Percentiles rank a stretch among this genome's conserved stretches.
Conservation (phyloP, 768 basidiomycete genomes). For the Cytidiella melzeri region DNA sequence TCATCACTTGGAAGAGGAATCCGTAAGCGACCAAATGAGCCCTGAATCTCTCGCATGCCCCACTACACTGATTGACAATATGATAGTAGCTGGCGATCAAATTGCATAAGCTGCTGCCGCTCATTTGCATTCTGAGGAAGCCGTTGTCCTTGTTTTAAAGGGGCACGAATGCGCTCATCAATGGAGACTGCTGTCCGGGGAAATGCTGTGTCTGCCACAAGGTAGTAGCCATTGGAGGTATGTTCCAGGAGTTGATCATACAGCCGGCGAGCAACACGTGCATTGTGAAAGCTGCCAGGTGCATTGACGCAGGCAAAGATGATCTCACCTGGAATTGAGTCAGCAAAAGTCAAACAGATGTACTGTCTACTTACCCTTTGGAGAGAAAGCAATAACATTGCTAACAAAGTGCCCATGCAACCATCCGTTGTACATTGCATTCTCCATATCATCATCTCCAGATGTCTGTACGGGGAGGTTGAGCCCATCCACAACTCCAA, state of each 20-base stretch:
- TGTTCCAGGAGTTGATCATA: slow-evolving; percentile 28
- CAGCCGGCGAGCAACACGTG: slow-evolving; percentile 33
- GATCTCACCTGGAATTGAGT: slow-evolving; percentile 35
- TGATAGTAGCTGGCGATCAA: slow-evolving; percentile 36
- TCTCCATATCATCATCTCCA: slow-evolving; percentile 36
- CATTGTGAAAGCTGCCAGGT: slow-evolving; percentile 47
- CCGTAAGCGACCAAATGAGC: slow-evolving; percentile 40
- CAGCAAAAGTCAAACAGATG: no score
- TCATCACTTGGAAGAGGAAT: no score
- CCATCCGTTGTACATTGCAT: slow-evolving; percentile 43
- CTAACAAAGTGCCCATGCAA: slow-evolving; percentile 34
- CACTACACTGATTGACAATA: slow-evolving; percentile 46
- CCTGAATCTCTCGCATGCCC: slow-evolving; percentile 41
- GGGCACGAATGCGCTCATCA: slow-evolving; percentile 29
- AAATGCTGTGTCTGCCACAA: slow-evolving; percentile 43
- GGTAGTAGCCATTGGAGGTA: slow-evolving; percentile 36
- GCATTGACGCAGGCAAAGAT: slow-evolving; percentile 32
- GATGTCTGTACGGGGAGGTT: slow-evolving; percentile 13
- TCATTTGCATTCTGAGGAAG: slow-evolving; percentile 14
- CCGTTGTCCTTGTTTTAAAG: slow-evolving; percentile 29
- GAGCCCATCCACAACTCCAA: slow-evolving; percentile 4
- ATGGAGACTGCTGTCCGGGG: slow-evolving; percentile 30
- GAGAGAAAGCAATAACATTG: slow-evolving; percentile 31
- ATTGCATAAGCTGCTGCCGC: slow-evolving; percentile 19
- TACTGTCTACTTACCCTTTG: slow-evolving; percentile 2